Evolutionary conservation across 2,329 filamentous ascomycete species (phyloP).

Genomic region (Sarocladium brachiariae): DNA sequence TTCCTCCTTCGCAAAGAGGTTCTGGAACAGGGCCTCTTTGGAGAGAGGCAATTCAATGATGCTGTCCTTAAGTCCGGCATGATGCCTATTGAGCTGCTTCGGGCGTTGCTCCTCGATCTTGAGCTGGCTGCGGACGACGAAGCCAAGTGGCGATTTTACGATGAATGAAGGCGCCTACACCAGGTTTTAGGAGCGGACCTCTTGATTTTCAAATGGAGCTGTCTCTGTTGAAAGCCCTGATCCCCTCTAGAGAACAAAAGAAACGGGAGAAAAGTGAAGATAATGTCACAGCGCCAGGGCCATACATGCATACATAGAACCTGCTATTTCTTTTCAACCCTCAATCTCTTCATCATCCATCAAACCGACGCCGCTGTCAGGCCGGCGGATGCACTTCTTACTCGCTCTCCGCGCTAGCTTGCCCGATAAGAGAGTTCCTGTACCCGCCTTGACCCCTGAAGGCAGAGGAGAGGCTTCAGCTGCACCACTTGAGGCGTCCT

Average conservation of each 20-base stretch:
- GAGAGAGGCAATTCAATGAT: conserved; percentile 52
- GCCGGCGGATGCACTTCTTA: conserved; percentile 36
- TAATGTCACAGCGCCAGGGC: background rate
- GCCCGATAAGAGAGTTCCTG: conserved; percentile 18
- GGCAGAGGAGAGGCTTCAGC: background rate
- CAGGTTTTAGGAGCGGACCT: no score
- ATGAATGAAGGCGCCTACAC: background rate
- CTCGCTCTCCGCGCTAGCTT: conserved; percentile 24
- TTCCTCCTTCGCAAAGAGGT: conserved; percentile 42
- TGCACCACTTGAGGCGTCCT: background rate
- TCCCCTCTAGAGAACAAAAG: background rate
- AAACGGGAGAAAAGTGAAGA: background rate
- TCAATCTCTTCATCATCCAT: conserved; percentile 46
- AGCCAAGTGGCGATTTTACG: conserved; percentile 45
- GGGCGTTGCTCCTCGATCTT: conserved; percentile 38
- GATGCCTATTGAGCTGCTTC: conserved; percentile 48
- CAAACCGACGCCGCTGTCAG: conserved; percentile 50
- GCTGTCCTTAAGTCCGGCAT: conserved; percentile 40
- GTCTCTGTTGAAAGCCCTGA: no score
- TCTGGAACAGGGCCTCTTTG: conserved; percentile 28
- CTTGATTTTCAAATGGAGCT: no score
- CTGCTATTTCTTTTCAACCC: conserved; percentile 15
- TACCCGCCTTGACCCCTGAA: conserved; percentile 1
- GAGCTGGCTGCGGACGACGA: conserved; percentile 36
- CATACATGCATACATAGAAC: background rate